These are phyloP conservation scores for Aspergillus haitiensis DNA, from an alignment of 495 filamentous ascomycete genomes.

Conservation along the genomic window DNA sequence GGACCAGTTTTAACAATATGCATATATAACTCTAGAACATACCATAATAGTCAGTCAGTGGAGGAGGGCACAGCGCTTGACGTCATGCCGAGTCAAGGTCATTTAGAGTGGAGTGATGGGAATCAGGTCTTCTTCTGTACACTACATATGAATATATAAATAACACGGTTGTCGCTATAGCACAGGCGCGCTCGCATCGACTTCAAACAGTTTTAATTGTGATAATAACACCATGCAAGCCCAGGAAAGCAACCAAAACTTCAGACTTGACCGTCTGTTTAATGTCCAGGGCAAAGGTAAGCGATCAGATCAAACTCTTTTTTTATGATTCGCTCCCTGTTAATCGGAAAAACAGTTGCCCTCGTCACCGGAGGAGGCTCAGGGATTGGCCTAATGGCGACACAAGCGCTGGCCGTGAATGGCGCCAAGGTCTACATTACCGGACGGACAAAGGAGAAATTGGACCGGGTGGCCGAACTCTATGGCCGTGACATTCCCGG, in stretches of 20 bases:
- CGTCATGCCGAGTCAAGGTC: no score
- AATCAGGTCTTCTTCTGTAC: no score
- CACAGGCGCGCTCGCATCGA: no score
- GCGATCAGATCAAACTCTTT: background rate
- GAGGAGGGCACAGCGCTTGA: no score
- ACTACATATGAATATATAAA: no score
- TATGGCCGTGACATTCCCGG: conserved; percentile 49
- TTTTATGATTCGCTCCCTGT: background rate
- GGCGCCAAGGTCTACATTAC: conserved; percentile 62
- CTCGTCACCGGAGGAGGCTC: conserved; percentile 57
- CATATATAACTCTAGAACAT: no score
- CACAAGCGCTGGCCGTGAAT: conserved; percentile 61
- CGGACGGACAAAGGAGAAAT: conserved; percentile 56
- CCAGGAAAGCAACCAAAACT: conserved; percentile 46
- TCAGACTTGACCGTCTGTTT: conserved; percentile 53
- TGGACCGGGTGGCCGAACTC: conserved; percentile 50
- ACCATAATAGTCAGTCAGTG: no score
- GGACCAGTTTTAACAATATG: no score
- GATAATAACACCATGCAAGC: conserved; percentile 24
- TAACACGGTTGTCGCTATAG: no score
- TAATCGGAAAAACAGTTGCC: conserved; percentile 37
- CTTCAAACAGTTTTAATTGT: no score
- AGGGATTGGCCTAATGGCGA: conserved; percentile 54
- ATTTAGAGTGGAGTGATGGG: no score
- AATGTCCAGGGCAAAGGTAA: conserved; percentile 54